Base-by-base conservation (phyloP, 352 stramenopile species). In the Phytophthora pinifolia region DNA sequence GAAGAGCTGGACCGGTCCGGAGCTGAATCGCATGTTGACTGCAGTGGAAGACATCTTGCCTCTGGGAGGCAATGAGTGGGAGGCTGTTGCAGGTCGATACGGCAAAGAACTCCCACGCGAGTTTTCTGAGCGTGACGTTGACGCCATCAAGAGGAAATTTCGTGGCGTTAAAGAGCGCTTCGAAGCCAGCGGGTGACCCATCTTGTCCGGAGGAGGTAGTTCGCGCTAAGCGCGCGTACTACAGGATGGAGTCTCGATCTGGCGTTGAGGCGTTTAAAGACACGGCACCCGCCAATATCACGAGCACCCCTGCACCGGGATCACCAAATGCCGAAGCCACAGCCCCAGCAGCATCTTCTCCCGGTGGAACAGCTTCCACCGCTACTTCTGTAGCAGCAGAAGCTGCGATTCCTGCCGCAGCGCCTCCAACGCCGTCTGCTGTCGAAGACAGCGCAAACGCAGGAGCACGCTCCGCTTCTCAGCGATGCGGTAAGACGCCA, bases 31-130 rank as follows among this genome's bases (percentile, higher is more conserved):
- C 14, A 43, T 43, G 36, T 18, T 43, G 3, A 12, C 9, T 6
- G 36, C 36, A 3, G 17, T 43, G 4, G 36, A 43, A 29, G n/a
- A 43, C 9, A 43, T 43, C 13, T 18, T 22, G n/a, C 36, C 36
- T 29, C 36, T 43, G 6, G 36, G 36, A 29, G 14, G n/a, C 36
- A 43, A 43, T 29, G 36, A 43, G n/a, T 29, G 36, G 36, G 36
- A 43, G 13, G 9, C 3, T 5, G 36, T 43, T 29, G 36, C 36
- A 27, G 6, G 15, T 6, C 14, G 14, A 9, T 43, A 43, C 17
- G 17, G n/a, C n/a, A n/a, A n/a, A n/a, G n/a, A n/a, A n/a, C 14
- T 43, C 5, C 36, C 36, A 7, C 3, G 6, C 10, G 36, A 43
- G n/a, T 43, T 43, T 29, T 29, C 36, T 4, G n/a, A 29, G n/a